A percentile compares a stretch with the other conserved stretches of the same genome.
These are phyloP conservation scores for Penicillium sp. DNA, from an alignment of 2,329 filamentous ascomycete species.

Conservation along the genomic window DNA sequence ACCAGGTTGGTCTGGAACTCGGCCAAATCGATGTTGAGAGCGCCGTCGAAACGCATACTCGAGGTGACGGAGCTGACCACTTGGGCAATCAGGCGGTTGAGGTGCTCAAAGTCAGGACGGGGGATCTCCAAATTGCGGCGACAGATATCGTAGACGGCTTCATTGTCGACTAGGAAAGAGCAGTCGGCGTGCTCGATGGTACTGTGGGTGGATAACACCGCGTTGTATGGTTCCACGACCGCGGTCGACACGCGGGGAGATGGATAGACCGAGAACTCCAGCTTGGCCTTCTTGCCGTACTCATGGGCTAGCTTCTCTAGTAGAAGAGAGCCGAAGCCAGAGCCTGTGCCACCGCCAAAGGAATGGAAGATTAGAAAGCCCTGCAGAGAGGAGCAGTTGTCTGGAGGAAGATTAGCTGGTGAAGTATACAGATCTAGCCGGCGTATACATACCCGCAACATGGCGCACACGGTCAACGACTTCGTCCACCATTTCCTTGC, in stretches of 20 bases:
- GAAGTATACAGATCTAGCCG: neutral
- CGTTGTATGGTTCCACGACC: conserved; percentile 99
- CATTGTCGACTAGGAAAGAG: conserved; percentile 99
- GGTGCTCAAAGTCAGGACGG: conserved; percentile 96
- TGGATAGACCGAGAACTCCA: conserved; percentile 99
- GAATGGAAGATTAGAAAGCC: conserved; percentile 99
- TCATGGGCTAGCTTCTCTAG: conserved; percentile 99
- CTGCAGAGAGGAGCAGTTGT: conserved; percentile 97
- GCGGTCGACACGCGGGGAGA: conserved; percentile 95
- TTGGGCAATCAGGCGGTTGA: conserved; percentile 98
- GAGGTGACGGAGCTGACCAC: conserved; percentile 98
- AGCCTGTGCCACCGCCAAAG: conserved; percentile 97
- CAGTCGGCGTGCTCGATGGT: conserved; percentile 99
- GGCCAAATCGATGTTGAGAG: conserved; percentile 98
- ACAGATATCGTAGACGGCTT: conserved; percentile 99
- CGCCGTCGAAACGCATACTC: conserved; percentile 96
- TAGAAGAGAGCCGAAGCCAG: conserved; percentile 94
- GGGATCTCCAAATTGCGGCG: conserved; percentile 94
- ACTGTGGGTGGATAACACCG: conserved; percentile 97
- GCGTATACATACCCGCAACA: conserved; percentile 61
- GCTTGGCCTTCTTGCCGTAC: conserved; percentile 99
- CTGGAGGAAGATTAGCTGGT: neutral
- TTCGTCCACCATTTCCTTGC: conserved; percentile 98
- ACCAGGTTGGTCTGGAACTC: conserved; percentile 99
- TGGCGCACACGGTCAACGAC: conserved; percentile 96